phyloP scores from a whole-genome alignment of 257 asterid species.

The Nicotiana otophora region DNA sequence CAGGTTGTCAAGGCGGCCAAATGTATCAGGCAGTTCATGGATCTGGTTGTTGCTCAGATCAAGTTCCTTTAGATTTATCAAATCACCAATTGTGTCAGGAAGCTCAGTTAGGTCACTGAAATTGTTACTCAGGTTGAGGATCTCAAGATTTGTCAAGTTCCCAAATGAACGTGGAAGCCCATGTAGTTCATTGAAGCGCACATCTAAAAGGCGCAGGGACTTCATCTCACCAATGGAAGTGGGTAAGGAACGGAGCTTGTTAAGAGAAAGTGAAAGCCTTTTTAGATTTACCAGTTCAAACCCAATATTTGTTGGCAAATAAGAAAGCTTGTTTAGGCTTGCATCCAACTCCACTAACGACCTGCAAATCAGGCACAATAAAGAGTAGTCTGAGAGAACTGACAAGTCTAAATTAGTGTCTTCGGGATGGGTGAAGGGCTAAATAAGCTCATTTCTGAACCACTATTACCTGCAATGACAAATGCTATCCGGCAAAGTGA shows the following conservation, averaged over 20 bases:
- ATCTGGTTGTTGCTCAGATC: conserved; percentile 96
- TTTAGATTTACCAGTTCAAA: conserved; percentile 52
- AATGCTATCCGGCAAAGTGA: conserved; percentile 76
- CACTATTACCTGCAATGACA: conserved; percentile 70
- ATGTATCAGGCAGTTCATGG: conserved; percentile 60
- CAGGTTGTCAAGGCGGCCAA: conserved; percentile 55
- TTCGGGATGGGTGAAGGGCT: neutral
- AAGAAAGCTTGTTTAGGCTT: conserved; percentile 68
- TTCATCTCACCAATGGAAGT: conserved; percentile 78
- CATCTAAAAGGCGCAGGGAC: conserved; percentile 51
- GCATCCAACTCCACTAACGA: conserved; percentile 65
- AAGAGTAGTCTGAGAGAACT: neutral
- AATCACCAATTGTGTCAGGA: conserved; percentile 68
- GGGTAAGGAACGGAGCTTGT: conserved; percentile 80
- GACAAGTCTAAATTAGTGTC: neutral
- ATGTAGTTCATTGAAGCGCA: conserved; percentile 75
- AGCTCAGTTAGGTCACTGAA: conserved; percentile 73
- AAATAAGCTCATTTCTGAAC: neutral
- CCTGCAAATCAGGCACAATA: conserved; percentile 32
- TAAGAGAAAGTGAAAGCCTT: conserved; percentile 53
- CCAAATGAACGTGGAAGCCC: conserved; percentile 70
- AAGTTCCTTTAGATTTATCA: conserved; percentile 65
- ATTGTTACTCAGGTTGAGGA: conserved; percentile 69
- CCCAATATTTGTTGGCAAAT: conserved; percentile 86
- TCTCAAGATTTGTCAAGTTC: conserved; percentile 56